A percentile compares a stretch with the other conserved stretches of the same genome.
phyloP scores from a whole-genome alignment of 495 filamentous ascomycete species.

The Collariella sp. region DNA sequence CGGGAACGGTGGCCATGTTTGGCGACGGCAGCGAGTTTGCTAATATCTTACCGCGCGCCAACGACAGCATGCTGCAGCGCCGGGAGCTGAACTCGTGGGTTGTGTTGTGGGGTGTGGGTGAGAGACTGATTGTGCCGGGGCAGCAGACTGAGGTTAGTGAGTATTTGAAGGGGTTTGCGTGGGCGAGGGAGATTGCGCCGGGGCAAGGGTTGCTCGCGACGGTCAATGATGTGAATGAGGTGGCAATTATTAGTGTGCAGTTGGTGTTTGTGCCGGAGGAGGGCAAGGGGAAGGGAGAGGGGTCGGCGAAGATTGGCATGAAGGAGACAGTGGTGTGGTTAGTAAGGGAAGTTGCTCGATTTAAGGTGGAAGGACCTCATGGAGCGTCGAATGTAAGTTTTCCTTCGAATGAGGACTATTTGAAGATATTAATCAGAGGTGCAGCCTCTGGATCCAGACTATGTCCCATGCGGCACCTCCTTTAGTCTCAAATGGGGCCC shows the following conservation, averaged over 20 bases:
- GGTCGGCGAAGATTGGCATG: not conserved
- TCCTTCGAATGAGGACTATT: not conserved
- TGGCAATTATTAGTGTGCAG: slow-evolving; percentile 37
- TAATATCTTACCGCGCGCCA: slow-evolving; percentile 20
- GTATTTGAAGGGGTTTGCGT: slow-evolving; percentile 37
- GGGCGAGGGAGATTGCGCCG: slow-evolving; percentile 34
- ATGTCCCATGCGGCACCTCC: slow-evolving; percentile 31
- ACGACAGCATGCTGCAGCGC: slow-evolving; percentile 24
- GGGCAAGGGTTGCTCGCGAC: slow-evolving; percentile 35
- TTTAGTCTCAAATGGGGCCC: slow-evolving; percentile 40
- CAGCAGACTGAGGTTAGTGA: slow-evolving; percentile 29
- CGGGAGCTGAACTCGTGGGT: slow-evolving; percentile 25
- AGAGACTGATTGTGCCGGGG: slow-evolving; percentile 36
- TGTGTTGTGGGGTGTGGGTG: slow-evolving; percentile 41
- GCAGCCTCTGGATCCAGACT: slow-evolving; percentile 33
- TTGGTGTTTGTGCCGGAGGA: slow-evolving; percentile 14
- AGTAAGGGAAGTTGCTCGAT: slow-evolving; percentile 35
- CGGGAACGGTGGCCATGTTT: slow-evolving; percentile 36
- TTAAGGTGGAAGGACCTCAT: slow-evolving; percentile 38
- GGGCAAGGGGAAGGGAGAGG: slow-evolving; percentile 1
- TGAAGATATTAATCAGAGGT: not conserved
- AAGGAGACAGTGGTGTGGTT: slow-evolving; percentile 30
- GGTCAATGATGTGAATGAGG: slow-evolving; percentile 34
- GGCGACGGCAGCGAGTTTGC: slow-evolving; percentile 31
- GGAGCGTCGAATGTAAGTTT: slow-evolving; percentile 25